Base-by-base conservation (phyloP, 768 basidiomycete species). In the Psilocybe sp. region DNA sequence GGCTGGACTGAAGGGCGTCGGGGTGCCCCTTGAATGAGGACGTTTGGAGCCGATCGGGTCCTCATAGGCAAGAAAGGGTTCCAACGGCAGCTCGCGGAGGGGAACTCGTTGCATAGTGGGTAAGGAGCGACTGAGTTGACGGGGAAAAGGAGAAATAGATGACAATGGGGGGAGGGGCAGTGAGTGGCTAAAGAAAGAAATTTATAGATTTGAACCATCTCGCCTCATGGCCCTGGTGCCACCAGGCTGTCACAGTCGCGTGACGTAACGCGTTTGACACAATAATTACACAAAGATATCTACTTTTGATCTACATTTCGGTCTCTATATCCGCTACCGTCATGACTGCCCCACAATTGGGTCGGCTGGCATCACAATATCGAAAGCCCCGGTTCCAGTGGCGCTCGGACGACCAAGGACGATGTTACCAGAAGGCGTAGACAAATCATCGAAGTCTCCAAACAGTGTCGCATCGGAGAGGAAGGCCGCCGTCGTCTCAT, bases 331-430 rank as follows among this genome's bases (percentile, higher is more conserved):
- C 23, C 23, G 23, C 23, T 28, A 28, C 23, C 23, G 23, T 28
- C 23, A 28, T 28, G 23, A 28, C 7, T 28, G 23, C 23, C 23
- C 23, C 48, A 48, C 56, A 36, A 57, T 56, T 12, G 56, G 55
- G 47, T 58, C 61, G 34, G 69, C 66, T 23, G 76, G 75, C 80
- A 84, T 81, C 49, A 91, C 80, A 36, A 98, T 80, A 64, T 93
- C 95, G 60, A 98, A 99, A 32, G 84, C 83, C 4, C 95, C 97
- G 18, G 96, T 98, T n/a, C 96, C 96, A n/a, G 87, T 92, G 45
- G 76, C 71, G 63, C 82, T 90, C 8, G 93, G 91, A 54, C 87
- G 79, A 38, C 96, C 96, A 51, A 97, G 58, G 31, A 98, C 95
- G 65, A 99, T 88, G 64, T 85, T 92, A 1, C 92, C 89, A 4